Percentiles rank a stretch among this genome's conserved stretches.
Evolutionary conservation across 2,329 filamentous ascomycete species (phyloP).

Genomic region (Alternaria ethzedia): DNA sequence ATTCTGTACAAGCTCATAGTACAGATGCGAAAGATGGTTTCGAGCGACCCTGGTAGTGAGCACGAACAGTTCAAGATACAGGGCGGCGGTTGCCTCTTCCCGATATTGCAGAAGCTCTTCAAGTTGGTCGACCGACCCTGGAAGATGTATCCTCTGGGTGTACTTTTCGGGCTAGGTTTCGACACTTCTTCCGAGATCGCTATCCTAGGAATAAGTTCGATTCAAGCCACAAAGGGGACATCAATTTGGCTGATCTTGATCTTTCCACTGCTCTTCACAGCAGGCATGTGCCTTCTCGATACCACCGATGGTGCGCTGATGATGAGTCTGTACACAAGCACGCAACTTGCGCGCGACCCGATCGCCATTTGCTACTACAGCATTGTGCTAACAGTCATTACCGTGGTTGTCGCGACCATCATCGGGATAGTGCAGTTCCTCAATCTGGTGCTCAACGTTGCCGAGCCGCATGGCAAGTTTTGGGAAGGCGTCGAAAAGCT

Average conservation of each 20-base stretch:
- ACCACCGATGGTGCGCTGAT: slow-evolving; percentile 92
- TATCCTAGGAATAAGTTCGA: slow-evolving; percentile 84
- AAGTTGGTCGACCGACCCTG: slow-evolving; percentile 75
- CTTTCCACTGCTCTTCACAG: slow-evolving; percentile 89
- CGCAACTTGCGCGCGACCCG: slow-evolving; percentile 75
- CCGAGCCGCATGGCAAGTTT: slow-evolving; percentile 75
- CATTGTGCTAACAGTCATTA: slow-evolving; percentile 82
- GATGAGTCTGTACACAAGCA: slow-evolving; percentile 90
- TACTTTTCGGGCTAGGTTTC: slow-evolving; percentile 88
- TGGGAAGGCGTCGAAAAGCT: slow-evolving; percentile 81
- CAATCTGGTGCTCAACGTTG: slow-evolving; percentile 77
- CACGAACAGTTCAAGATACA: slow-evolving; percentile 70
- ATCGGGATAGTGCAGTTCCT: slow-evolving; percentile 88
- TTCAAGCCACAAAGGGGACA: slow-evolving; percentile 85
- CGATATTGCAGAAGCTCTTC: slow-evolving; percentile 77
- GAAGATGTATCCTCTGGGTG: slow-evolving; percentile 94
- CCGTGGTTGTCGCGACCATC: slow-evolving; percentile 80
- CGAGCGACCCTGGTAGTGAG: slow-evolving; percentile 53
- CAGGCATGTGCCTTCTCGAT: slow-evolving; percentile 94
- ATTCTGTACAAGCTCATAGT: slow-evolving; percentile 80
- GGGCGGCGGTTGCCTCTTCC: slow-evolving; percentile 76
- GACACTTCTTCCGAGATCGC: slow-evolving; percentile 96
- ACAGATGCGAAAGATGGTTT: slow-evolving; percentile 69
- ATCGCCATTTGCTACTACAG: slow-evolving; percentile 96
- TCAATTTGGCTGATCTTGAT: slow-evolving; percentile 94